Evolutionary conservation across 2,329 filamentous ascomycete genomes (phyloP).

Genomic region (Triangularia setosa): DNA sequence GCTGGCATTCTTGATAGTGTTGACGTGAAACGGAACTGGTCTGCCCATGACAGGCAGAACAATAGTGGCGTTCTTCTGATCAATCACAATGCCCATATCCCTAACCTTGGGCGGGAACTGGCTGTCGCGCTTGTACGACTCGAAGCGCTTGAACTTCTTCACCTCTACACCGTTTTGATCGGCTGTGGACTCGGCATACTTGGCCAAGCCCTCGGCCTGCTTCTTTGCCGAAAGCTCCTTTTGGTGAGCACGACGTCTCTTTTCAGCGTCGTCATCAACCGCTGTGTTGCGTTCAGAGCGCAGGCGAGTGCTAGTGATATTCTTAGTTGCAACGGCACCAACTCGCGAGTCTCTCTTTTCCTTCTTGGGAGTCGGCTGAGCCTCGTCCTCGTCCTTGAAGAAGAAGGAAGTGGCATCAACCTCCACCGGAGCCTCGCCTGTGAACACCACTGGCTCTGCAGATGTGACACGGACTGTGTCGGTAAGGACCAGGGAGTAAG

Average conservation of each 20-base stretch:
- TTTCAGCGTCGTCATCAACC: slow-evolving; percentile 84
- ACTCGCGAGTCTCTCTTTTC: slow-evolving; percentile 80
- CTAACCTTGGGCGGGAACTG: slow-evolving; percentile 80
- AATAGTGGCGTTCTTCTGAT: slow-evolving; percentile 83
- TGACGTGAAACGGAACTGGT: slow-evolving; percentile 95
- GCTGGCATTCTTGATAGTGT: slow-evolving; percentile 97
- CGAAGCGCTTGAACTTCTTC: slow-evolving; percentile 98
- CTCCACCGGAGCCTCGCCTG: slow-evolving; percentile 85
- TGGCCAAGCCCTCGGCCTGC: slow-evolving; percentile 78
- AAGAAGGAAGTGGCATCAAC: slow-evolving; percentile 96
- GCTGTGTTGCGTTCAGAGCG: slow-evolving; percentile 87
- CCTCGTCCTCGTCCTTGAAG: slow-evolving; percentile 93
- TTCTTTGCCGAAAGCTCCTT: slow-evolving; percentile 84
- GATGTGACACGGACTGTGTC: slow-evolving; percentile 88
- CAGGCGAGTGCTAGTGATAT: slow-evolving; percentile 90
- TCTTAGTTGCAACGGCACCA: slow-evolving; percentile 86
- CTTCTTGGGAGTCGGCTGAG: slow-evolving; percentile 82
- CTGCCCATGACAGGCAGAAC: slow-evolving; percentile 96
- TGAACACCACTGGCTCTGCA: slow-evolving; percentile 82
- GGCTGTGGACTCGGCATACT: slow-evolving; percentile 80
- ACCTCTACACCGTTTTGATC: slow-evolving; percentile 86
- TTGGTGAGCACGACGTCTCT: slow-evolving; percentile 83
- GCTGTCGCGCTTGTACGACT: slow-evolving; percentile 97
- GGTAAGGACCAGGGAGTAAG: slow-evolving; percentile 83
- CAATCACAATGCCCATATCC: slow-evolving; percentile 85